Conservation (phyloP, 345 rosid species). For the Laguncularia racemosa region DNA sequence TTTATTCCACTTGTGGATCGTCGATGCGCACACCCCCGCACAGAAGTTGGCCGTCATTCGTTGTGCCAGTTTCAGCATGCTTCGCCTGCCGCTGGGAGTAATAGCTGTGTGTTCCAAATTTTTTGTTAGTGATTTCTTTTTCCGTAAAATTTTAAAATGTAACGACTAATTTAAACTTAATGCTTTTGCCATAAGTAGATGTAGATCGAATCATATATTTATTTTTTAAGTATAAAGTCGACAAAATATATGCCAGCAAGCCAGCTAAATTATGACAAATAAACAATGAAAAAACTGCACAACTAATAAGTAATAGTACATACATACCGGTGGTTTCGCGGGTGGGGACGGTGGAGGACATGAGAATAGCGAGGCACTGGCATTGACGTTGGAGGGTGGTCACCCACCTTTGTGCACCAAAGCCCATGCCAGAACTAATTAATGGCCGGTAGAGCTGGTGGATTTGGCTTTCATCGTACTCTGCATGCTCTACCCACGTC, state of each 20-base stretch:
- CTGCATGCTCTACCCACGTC: constrained; percentile 96
- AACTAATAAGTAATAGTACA: no score
- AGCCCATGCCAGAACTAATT: constrained; percentile 68
- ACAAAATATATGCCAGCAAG: not conserved
- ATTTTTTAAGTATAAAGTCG: not conserved
- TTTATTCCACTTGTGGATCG: constrained; percentile 83
- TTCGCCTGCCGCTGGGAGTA: constrained; percentile 58
- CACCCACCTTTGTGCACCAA: constrained; percentile 90
- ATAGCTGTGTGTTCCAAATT: no score
- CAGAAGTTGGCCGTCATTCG: constrained; percentile 96
- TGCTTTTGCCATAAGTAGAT: no score
- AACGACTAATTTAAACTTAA: no score
- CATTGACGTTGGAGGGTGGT: constrained; percentile 92
- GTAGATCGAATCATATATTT: no score
- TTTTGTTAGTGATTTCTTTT: no score
- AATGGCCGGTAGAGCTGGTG: constrained; percentile 70
- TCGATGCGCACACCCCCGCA: constrained; percentile 86
- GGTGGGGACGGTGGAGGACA: constrained; percentile 55
- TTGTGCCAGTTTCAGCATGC: constrained; percentile 93
- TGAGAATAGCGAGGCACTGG: constrained; percentile 86
- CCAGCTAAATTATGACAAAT: no score
- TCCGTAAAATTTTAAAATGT: no score
- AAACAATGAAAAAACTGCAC: no score
- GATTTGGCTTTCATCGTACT: constrained; percentile 63
- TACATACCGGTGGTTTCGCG: constrained; percentile 48